phyloP scores from a whole-genome alignment of 2,329 filamentous ascomycete species.

The Alternaria brassicicola region DNA sequence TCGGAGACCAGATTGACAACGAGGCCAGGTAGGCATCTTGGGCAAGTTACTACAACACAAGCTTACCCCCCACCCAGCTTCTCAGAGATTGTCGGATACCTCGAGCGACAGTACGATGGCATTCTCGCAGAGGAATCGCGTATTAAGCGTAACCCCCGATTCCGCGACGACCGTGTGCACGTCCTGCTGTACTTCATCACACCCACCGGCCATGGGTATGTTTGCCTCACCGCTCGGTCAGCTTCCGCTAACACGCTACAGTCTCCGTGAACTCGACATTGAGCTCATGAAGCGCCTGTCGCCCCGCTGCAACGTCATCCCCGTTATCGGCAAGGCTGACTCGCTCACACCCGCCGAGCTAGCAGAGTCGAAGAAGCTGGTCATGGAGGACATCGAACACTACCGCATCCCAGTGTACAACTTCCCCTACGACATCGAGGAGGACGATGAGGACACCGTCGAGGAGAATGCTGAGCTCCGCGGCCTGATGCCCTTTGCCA shows the following conservation, averaged over 20 bases:
- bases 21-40: constrained; percentile 77
- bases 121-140: constrained; percentile 98
- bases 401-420: constrained; percentile 99
- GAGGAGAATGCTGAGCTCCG: constrained; percentile 98
- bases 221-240: constrained; percentile 11
- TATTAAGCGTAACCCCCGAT: constrained; percentile 99
- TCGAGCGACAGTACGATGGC: constrained; percentile 99
- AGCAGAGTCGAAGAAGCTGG: constrained; percentile 98
- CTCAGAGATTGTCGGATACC: constrained; percentile 95
- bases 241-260: constrained; percentile 47
- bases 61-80: constrained; percentile 66
- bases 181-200: constrained; percentile 99
- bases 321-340: constrained; percentile 97
- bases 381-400: constrained; percentile 99
- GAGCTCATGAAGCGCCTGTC: constrained; percentile 99
- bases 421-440: constrained; percentile 99
- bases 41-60: background rate
- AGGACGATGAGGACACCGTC: constrained; percentile 98
- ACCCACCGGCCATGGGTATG: constrained; percentile 90
- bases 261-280: constrained; percentile 97
- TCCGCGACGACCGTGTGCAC: constrained; percentile 98
- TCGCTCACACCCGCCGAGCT: constrained; percentile 95
- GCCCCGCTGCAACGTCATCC: constrained; percentile 97
- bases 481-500: constrained; percentile 98
- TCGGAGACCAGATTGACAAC: constrained; percentile 99